Evolutionary conservation across 2,329 filamentous ascomycete genomes (phyloP), one percentile per base, ranked within the genome.

Genomic region (Colletotrichum limetticola): DNA sequence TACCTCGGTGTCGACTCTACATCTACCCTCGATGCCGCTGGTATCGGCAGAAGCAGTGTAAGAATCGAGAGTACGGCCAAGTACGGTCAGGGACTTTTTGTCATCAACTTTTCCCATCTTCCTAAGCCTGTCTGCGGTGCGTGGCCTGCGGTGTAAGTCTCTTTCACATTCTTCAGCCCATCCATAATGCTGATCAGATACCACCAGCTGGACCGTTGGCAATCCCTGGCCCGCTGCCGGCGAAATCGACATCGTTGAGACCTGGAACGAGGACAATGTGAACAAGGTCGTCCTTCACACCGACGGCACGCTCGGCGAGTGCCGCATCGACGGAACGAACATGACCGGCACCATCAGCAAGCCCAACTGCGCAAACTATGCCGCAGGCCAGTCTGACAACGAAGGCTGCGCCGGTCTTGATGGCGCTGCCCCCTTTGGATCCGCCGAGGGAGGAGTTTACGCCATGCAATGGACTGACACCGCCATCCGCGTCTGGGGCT

Each of bases 61-160:
- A 88, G 93, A 49, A 80, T 95, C 19, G 88, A 90, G 74, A 93
- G 91, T 79, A 91, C 87, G 71, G 86, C 86, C 61, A 79, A 82
- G 7, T 95, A 92, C 83, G 89, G 86, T 74, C 86, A 90, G 70
- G 93, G 91, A 30, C 88, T 95, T 32, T 88, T 95, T 77, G 89
- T 95, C 56, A 85, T 92, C 57, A 91, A 94, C 78, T 89, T 95
- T 75, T 86, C 84, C 16, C 92, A 95, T 77, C 91, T 95, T 83
- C 93, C 93, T 35, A 86, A 84, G 68, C 86, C 87, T 11, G 84
- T 86, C 56, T 95, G 93, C 76, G 93, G 93, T 63, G 86, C 89
- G 8, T 95, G 93, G 93, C 93, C 93, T 4, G 91, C 92, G 83
- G 87, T 92, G 86, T 90, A 83, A 82, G 83, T 76, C 8, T 3